Percentiles rank a stretch among this genome's conserved stretches.
These are phyloP conservation scores for Mrakiaceae sp. DNA, from an alignment of 1,284 basidiomycete genomes.

Conservation along the genomic window DNA sequence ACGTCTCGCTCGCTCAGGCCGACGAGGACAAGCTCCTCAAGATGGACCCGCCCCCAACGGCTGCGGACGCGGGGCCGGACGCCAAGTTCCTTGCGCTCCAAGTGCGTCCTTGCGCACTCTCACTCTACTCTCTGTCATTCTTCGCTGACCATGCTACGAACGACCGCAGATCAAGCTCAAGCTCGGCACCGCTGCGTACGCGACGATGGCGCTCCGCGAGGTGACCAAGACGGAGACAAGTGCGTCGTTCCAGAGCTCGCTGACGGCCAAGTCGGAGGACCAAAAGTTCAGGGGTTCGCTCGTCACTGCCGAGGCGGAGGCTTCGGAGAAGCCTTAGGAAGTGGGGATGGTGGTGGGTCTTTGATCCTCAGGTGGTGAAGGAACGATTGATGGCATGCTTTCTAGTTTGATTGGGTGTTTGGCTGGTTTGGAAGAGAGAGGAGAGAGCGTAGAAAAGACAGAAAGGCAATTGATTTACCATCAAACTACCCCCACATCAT, in stretches of 20 bases:
- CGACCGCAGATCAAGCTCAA: slow-evolving; percentile 54
- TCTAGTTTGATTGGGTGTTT: neutral
- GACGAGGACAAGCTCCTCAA: slow-evolving; percentile 86
- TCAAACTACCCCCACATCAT: neutral
- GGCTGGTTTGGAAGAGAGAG: neutral
- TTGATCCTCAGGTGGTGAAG: neutral
- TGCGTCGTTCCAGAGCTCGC: slow-evolving; percentile 66
- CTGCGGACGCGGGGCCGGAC: slow-evolving; percentile 34
- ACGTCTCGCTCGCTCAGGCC: slow-evolving; percentile 77
- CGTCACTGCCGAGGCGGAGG: neutral
- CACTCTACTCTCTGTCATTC: too few species aligned
- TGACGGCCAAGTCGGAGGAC: slow-evolving; percentile 72
- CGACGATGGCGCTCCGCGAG: slow-evolving; percentile 89
- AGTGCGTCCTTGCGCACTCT: too few species aligned
- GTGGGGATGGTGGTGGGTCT: neutral
- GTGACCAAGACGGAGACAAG: slow-evolving; percentile 87
- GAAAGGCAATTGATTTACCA: neutral
- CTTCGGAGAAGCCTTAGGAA: neutral
- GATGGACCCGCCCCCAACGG: slow-evolving; percentile 45
- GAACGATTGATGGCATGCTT: neutral
- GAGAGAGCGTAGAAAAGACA: neutral
- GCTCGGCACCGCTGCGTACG: slow-evolving; percentile 78
- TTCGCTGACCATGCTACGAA: too few species aligned
- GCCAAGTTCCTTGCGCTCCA: slow-evolving; percentile 68
- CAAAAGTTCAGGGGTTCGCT: slow-evolving; percentile 37